Percentiles rank a stretch among this genome's conserved stretches.
These are phyloP conservation scores for baker's yeast (Saccharomyces cerevisiae) DNA, from an alignment of 805 yeast genomes.

Conservation along the genomic window DNA sequence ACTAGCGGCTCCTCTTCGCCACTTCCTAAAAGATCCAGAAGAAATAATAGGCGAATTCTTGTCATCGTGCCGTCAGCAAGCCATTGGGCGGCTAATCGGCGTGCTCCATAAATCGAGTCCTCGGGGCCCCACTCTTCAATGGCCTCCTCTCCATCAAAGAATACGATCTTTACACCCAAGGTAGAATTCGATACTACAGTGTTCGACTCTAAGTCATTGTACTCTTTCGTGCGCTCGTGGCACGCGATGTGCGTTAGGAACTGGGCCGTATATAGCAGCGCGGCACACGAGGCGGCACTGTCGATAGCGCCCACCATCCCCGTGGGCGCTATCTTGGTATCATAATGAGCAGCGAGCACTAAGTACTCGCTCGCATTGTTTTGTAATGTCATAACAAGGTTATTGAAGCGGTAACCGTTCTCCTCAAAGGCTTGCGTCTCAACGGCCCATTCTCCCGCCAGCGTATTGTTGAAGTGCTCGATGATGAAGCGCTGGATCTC, in stretches of 20 bases:
- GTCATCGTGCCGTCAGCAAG: constrained; percentile 18
- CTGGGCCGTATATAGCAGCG: constrained; percentile 39
- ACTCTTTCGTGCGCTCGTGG: neutral
- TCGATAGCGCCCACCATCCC: constrained; percentile 57
- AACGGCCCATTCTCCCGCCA: constrained; percentile 22
- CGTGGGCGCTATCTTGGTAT: constrained; percentile 40
- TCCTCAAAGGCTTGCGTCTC: constrained; percentile 33
- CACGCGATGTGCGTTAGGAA: constrained; percentile 3
- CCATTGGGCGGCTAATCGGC: constrained; percentile 39
- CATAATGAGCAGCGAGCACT: constrained; percentile 48
- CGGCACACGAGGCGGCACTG: constrained; percentile 50
- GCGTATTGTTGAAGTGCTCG: constrained; percentile 23
- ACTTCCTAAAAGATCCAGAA: constrained; percentile 45
- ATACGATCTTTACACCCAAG: constrained; percentile 40
- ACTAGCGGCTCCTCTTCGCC: constrained; percentile 15
- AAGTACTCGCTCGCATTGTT: constrained; percentile 23
- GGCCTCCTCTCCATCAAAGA: constrained; percentile 60
- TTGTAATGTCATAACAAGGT: constrained; percentile 30
- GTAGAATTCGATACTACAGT: constrained; percentile 2
- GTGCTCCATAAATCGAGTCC: constrained; percentile 52
- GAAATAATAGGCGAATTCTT: constrained; percentile 38
- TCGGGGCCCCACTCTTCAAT: constrained; percentile 41
- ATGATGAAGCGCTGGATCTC: constrained; percentile 33
- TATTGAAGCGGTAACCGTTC: constrained; percentile 32
- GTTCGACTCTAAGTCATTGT: neutral